Evolutionary conservation across 2,329 filamentous ascomycete genomes (phyloP), one percentile per base, ranked within the genome.

Genomic region (Hymenoscyphus albidus): DNA sequence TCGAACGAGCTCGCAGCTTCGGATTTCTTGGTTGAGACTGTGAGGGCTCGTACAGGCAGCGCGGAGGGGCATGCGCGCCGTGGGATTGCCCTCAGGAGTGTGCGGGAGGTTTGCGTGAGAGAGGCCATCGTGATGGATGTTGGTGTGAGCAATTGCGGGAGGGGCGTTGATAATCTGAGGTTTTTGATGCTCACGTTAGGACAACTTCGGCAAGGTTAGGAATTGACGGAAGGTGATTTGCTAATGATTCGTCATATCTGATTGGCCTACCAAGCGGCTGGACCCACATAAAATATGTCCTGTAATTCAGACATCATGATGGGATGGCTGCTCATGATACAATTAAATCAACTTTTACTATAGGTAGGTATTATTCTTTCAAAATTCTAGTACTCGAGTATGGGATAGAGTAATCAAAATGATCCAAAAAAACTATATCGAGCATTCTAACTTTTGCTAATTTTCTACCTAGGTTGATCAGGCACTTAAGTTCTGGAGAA

Each of bases 61-160:
- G 79, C 67, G 74, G 74, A 51, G 63, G 74, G 72, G 32, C 18
- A 38, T 16, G 76, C 67, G 64, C 66, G 64, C 73, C 77, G 78
- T 73, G 80, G 79, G 69, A 80, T 76, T 68, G 79, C 78, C 79
- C 89, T 89, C 82, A 90, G 82, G 77, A 91, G 83, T 75, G 86
- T 82, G 79, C 87, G 86, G 77, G 89, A 86, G 77, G 87, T 84
- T 77, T 84, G 83, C 76, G 87, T 80, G 78, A 92, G 85, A 77
- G 87, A 82, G 79, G 87, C 87, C 88, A 91, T 91, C 75, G 77
- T 65, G 66, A 67, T 61, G 64, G 64, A 67, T 51, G 59, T 42
- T 57, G 63, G 65, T 64, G 67, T 63, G 51, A 42, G 60, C 63
- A 69, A 70, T 71, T 68, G 67, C 55, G 62, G 59, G 40, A 59